Base-by-base conservation (phyloP, 1,284 basidiomycete species). In the Amylostereum areolatum region DNA sequence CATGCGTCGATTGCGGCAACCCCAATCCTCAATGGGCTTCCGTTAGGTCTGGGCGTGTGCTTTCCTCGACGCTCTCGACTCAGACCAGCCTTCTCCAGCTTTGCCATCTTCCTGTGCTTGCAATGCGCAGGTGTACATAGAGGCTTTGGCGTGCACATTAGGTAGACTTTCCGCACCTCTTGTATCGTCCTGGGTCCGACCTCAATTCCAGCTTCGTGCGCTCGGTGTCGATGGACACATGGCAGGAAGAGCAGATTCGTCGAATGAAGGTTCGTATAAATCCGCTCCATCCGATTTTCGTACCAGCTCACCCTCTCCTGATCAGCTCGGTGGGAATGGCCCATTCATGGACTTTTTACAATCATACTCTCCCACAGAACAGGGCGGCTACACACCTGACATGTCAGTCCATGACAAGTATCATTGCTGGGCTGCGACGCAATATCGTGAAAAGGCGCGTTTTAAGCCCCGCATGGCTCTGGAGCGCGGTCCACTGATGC, bases 161-260 rank as follows among this genome's bases (percentile, higher is more conserved):
- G 86, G 85, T 80, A 45, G 44, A 62, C 51, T 11, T 33, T 11
- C 24, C 54, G 45, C 30, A 36, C 32, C 35, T 12, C 37, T 43
- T 32, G 33, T 52, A 39, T 45, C 39, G 11, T 31, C 42, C 50
- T 44, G 29, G 45, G 53, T 37, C 27, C 28, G 36, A 61, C 59
- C 32, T 61, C 39, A 41, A 45, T 7, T 33, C n/a, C 67, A 93
- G 90, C 62, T 95, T 95, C 69, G 90, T 96, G 48, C 79, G 92
- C 61, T 93, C 89, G 44, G 82, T 92, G 59, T 94, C 92, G 49
- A 97, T 97, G 93, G 93, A 96, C 69, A 88, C 92, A 59, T 97
- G 93, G 93, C 88, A 91, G 52, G 81, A 85, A 36, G 90, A 93
- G 48, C 93, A 97, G 66, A 74, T 96, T 57, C 84, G 73, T 61